Percentiles rank a stretch among this genome's conserved stretches.
Evolutionary conservation across 208 protist genomes (phyloP).

Genomic region (Sergeia podlipaevii): DNA sequence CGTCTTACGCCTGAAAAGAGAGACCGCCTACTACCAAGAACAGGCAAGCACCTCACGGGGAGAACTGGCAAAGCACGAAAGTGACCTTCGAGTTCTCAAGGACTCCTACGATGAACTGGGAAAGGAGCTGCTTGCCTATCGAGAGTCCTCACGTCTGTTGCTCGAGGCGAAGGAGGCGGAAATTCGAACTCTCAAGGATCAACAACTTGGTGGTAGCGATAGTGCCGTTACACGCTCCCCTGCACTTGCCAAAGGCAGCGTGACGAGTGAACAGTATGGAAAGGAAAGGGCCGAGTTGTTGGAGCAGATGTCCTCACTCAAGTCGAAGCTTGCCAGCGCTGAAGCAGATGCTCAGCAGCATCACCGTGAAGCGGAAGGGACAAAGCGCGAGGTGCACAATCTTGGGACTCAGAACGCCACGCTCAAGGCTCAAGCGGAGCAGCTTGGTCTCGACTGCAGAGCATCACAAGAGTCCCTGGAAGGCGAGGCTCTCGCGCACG

Average conservation of each 20-base stretch:
- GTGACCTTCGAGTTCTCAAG: constrained; percentile 2
- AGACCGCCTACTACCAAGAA: background rate
- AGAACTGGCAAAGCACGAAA: constrained; percentile 12
- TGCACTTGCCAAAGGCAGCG: too few relatives aligned
- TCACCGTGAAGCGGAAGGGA: constrained; percentile 20
- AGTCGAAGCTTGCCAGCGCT: constrained; percentile 18
- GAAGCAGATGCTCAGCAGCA: constrained; percentile 14
- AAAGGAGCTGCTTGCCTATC: background rate
- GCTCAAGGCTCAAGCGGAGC: constrained; percentile 12
- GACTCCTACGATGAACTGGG: background rate
- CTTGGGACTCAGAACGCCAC: constrained; percentile 14
- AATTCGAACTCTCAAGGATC: background rate
- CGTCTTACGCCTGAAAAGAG: background rate
- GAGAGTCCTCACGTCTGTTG: background rate
- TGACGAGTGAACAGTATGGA: background rate
- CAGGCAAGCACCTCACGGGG: constrained; percentile 6
- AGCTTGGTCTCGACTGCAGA: constrained; percentile 25
- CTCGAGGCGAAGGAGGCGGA: constrained; percentile 7
- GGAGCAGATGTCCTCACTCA: background rate
- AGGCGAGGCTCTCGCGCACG: constrained; percentile 41
- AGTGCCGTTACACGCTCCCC: too few relatives aligned
- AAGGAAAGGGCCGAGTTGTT: background rate
- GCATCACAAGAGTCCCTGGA: constrained; percentile 40
- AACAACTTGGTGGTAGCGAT: background rate
- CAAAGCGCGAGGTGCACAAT: constrained; percentile 34